Base-by-base conservation (phyloP, 306 rosid species). In the Notholithocarpus densiflorus region DNA sequence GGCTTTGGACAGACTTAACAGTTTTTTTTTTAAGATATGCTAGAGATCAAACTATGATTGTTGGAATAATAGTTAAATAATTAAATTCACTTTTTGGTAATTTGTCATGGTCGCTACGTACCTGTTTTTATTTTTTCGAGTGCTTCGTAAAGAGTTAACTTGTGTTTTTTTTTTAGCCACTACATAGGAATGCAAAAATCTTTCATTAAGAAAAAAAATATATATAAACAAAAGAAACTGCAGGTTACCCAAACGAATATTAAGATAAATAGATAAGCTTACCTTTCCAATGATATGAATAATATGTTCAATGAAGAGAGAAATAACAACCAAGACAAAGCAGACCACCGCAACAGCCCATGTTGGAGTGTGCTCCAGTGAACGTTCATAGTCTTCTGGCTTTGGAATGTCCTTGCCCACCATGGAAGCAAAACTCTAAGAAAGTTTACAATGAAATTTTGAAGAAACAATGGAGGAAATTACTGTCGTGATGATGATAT, bases 281-380 rank as follows among this genome's bases (percentile, higher is more conserved):
- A 88, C 97, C 79, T 77, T 53, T 77, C 86, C 97, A 23, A 83
- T 77, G 20, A 56, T 74, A 26, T 92, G 92, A 20, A 90, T 81
- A 68, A 70, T 7, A 51, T 83, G 89, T 74, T 92, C 96, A 68
- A 89, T 88, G 81, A 86, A 2, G 77, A 92, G 82, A 12, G 97
- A 92, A 76, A 90, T 75, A 21, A 77, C 71, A 37, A 92, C 83
- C 86, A 92, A 37, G 31, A 82, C 86, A 77, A 92, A 84, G 79
- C 93, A 87, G 56, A 90, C 92, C 72, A 71, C 86, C 0, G 93
- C 91, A 66, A 92, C 94, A 5, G 96, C 92, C 97, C 97, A 92
- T 1, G 94, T 90, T 64, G 97, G 78, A 5, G 97, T 92, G 54
- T 81, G 54, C 76, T 82, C 86, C 82, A 92, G 59, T 5, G 86